Conservation (phyloP, 148 eudicot genomes). For the Beta vulgaris region DNA sequence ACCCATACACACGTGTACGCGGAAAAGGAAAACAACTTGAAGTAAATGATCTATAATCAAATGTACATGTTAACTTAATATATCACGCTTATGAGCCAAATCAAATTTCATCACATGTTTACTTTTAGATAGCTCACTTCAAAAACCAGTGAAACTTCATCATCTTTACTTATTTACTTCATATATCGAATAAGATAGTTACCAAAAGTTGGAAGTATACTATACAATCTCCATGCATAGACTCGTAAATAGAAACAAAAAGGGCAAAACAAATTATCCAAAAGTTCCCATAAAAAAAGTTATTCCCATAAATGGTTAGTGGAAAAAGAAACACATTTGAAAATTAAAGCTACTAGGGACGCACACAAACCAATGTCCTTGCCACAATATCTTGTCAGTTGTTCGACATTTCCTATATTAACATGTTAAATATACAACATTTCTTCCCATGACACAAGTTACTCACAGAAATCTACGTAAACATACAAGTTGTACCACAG, state of each 20-base stretch:
- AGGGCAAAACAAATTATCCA: background rate
- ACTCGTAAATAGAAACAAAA: background rate
- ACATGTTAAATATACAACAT: background rate
- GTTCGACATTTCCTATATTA: background rate
- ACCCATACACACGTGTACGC: background rate
- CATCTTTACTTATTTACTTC: too few species aligned
- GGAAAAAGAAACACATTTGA: background rate
- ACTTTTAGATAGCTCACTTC: background rate
- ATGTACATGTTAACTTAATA: too few species aligned
- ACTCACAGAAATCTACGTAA: background rate
- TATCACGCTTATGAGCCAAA: background rate
- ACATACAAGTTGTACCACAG: constrained; percentile 6
- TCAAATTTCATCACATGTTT: background rate
- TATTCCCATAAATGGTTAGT: background rate
- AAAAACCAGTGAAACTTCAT: too few species aligned
- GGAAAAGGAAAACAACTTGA: background rate
- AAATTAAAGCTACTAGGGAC: background rate
- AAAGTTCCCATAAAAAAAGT: background rate
- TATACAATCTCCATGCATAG: background rate
- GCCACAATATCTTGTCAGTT: background rate
- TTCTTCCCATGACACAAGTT: background rate
- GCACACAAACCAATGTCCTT: background rate
- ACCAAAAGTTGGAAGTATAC: background rate
- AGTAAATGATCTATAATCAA: background rate
- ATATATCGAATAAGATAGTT: too few species aligned